These are phyloP conservation scores for Colletotrichum agaves DNA, from an alignment of 2,329 filamentous ascomycete genomes.

Conservation along the genomic window DNA sequence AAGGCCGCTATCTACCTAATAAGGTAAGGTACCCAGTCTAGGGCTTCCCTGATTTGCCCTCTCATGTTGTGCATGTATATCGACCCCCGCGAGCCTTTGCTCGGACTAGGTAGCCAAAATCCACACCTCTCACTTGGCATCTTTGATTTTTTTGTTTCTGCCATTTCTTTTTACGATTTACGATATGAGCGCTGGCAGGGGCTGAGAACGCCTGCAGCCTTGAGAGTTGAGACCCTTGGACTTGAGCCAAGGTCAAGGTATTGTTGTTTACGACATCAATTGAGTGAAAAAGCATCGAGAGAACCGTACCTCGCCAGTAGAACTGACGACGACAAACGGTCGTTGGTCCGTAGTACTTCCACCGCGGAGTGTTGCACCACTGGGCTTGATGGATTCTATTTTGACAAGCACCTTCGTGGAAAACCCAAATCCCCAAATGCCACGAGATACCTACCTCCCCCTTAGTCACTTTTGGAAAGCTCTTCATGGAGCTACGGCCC, in stretches of 20 bases:
- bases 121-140: slow-evolving; percentile 3
- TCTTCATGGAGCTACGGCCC: slow-evolving; percentile 6
- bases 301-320: not conserved
- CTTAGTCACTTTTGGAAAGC: slow-evolving; percentile 12
- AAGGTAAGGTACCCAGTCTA: no score
- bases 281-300: not conserved
- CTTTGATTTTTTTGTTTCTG: not conserved
- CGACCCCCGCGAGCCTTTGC: not conserved
- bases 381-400: slow-evolving; percentile 12
- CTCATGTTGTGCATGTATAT: not conserved
- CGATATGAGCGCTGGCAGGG: not conserved
- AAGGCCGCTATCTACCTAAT: not conserved
- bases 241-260: slow-evolving; percentile 2
- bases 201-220: slow-evolving; percentile 3
- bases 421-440: slow-evolving; percentile 10
- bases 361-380: not conserved
- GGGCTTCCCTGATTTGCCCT: not conserved
- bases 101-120: slow-evolving; percentile 13
- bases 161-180: not conserved
- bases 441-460: slow-evolving; percentile 5
- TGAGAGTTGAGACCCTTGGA: slow-evolving; percentile 6
- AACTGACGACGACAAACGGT: not conserved
- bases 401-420: not conserved
- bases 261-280: not conserved
- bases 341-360: not conserved